Conservation (phyloP, 2,329 filamentous ascomycete genomes). For the Sarocladiaceae sp. region DNA sequence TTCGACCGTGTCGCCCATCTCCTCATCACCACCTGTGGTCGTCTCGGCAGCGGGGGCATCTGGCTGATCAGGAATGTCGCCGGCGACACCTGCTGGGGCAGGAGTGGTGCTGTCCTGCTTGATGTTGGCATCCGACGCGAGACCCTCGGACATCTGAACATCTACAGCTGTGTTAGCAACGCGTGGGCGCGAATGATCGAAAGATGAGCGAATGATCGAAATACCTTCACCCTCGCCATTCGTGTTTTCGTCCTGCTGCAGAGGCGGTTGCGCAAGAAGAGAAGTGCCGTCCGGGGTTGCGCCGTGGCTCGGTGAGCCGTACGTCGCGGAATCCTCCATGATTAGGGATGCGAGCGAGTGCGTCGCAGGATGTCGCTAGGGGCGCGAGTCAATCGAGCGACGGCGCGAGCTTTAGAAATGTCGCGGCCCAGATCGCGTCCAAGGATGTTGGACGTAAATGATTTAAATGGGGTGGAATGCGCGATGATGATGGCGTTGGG, state of each 20-base stretch:
- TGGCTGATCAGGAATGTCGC: conserved; percentile 65
- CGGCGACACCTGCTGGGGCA: conserved; percentile 44
- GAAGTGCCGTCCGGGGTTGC: conserved; percentile 52
- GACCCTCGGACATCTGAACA: conserved; percentile 55
- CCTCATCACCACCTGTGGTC: conserved; percentile 63
- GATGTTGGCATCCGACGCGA: conserved; percentile 43
- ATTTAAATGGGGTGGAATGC: conserved; percentile 9
- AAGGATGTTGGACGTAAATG: not conserved
- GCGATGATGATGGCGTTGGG: conserved; percentile 21
- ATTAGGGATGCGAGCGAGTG: conserved; percentile 15
- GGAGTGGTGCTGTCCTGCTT: conserved; percentile 58
- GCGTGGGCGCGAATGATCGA: not conserved
- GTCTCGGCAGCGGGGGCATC: conserved; percentile 52
- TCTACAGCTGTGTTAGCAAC: conserved; percentile 35
- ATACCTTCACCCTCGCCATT: conserved; percentile 41
- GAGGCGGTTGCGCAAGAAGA: conserved; percentile 48
- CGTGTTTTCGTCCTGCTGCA: conserved; percentile 35
- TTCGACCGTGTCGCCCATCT: conserved; percentile 64
- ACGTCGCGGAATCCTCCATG: conserved; percentile 55
- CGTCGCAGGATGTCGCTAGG: conserved; percentile 1
- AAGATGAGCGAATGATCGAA: not conserved
- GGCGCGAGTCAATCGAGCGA: not conserved
- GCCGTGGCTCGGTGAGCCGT: conserved; percentile 51
- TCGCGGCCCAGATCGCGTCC: not conserved
- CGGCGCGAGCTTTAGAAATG: not conserved